Evolutionary conservation across 768 basidiomycete species (phyloP), one percentile per base, ranked within the genome.

Genomic region (Boletellus ananiceps): DNA sequence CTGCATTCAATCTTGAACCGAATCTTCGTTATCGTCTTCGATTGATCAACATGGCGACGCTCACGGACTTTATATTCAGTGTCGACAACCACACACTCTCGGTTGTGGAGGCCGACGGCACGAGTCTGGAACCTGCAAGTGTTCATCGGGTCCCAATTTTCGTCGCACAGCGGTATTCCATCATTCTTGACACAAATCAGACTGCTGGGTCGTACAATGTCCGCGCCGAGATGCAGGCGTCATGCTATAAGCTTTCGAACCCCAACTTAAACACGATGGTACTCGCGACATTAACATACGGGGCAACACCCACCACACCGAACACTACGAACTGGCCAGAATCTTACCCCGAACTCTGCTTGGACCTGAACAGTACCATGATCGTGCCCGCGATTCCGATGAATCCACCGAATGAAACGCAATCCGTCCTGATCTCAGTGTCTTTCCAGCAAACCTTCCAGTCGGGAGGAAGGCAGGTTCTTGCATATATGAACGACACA

Each of bases 151-250:
- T 80, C 47, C 63, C 64, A 3, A 44, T 79, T 47, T 69, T 69
- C 21, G 67, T 78, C 37, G 78, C 76, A 2, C 78, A 79, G 63
- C 70, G 78, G 37, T 77, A 78, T 57, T 73, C 71, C n/a, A 77
- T 74, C 31, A 64, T 80, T 34, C 57, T 79, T 14, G 53, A 52
- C 19, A 71, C 76, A 32, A 72, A 76, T 50, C 66, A 66, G 50
- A 72, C 69, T 6, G 56, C 45, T 25, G 68, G 66, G 18, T 59
- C 62, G 4, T 72, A 71, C 41, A 62, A 63, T 16, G 54, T 77
- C 54, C 69, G 74, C 19, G 69, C 70, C 9, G 66, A 64, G 35
- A 56, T 75, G 53, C 71, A 73, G 40, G 59, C 40, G 4, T 32
- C 50, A 1, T 66, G 65, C 37, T 71, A 68, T 42, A 68, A 68